phyloP scores from a whole-genome alignment of 2,329 filamentous ascomycete genomes.

The Claviceps digitariae region DNA sequence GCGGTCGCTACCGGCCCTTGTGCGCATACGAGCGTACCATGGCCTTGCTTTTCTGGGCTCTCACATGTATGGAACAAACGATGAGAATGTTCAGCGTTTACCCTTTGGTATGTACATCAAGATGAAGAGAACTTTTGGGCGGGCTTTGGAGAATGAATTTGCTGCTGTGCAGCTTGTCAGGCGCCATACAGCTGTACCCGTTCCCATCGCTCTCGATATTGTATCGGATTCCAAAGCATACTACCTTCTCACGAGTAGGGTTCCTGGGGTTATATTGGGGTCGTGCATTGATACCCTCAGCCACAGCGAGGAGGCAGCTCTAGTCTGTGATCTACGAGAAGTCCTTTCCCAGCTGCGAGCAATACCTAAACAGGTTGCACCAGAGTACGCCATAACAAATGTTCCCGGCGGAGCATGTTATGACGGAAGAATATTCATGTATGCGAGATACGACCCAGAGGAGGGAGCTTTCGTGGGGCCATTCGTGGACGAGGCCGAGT shows the following conservation, averaged over 20 bases:
- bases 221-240: neutral
- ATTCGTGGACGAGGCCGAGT: conserved; percentile 6
- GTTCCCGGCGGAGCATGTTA: neutral
- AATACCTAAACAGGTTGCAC: conserved; percentile 1
- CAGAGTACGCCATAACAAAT: neutral
- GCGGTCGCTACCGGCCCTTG: neutral
- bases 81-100: conserved; percentile 8
- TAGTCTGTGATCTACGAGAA: conserved; percentile 1
- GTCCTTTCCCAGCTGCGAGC: neutral
- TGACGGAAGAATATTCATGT: neutral
- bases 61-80: conserved; percentile 7
- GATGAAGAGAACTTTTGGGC: neutral
- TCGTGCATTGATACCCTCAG: conserved; percentile 4
- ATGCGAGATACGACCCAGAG: neutral
- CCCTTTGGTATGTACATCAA: conserved; percentile 11
- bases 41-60: neutral
- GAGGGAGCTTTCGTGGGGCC: conserved; percentile 6
- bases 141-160: conserved; percentile 3
- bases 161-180: conserved; percentile 2
- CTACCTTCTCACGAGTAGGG: conserved; percentile 2
- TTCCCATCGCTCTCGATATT: conserved; percentile 3
- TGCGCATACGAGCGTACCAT: conserved; percentile 1
- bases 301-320: neutral
- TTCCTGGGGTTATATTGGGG: neutral
- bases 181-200: conserved; percentile 1